Evolutionary conservation across 306 rosid species (phyloP), one percentile per base, ranked within the genome.

Genomic region (Astragalus membranaceus): DNA sequence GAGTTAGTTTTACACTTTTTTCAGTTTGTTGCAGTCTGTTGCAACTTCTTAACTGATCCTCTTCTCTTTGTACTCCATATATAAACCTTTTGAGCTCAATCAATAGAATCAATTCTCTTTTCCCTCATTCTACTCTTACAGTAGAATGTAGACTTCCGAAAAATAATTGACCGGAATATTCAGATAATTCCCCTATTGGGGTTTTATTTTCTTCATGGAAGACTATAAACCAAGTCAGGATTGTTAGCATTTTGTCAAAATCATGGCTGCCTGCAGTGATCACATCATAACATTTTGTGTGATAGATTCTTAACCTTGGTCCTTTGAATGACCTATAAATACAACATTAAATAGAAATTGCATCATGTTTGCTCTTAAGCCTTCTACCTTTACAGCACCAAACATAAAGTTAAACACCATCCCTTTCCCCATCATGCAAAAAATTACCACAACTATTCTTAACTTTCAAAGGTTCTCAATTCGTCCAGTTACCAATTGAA

Each of bases 401-500:
- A n/a, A n/a, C n/a, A n/a, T n/a, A n/a, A n/a, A n/a, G n/a, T n/a
- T 1, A 23, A 71, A 20, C 14, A 15, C 5, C 2, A 29, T 41
- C 13, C 20, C 43, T 57, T 10, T 48, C 32, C 51, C 23, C 76
- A 46, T 20, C 69, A 54, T 46, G 42, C 64, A 14, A 53, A 80
- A 63, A 50, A 44, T 65, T 5, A 33, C 43, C 20, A 20, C 13
- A 54, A 50, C 10, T 32, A 43, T 47, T 49, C 29, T 49, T 8
- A 33, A 14, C 62, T 35, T 74, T 35, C 53, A 47, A 36, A 50
- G 26, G 44, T 72, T 61, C 61, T 65, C 69, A 41, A 49, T 72
- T 13, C 66, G 20, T 54, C 42, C 66, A 29, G 11, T 36, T 42
- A 73, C 59, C 56, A 65, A 73, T 53, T 32, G 14, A 79, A 74